Conservation (phyloP, 169 alveolate species). For the Perkinsus chesapeaki region DNA sequence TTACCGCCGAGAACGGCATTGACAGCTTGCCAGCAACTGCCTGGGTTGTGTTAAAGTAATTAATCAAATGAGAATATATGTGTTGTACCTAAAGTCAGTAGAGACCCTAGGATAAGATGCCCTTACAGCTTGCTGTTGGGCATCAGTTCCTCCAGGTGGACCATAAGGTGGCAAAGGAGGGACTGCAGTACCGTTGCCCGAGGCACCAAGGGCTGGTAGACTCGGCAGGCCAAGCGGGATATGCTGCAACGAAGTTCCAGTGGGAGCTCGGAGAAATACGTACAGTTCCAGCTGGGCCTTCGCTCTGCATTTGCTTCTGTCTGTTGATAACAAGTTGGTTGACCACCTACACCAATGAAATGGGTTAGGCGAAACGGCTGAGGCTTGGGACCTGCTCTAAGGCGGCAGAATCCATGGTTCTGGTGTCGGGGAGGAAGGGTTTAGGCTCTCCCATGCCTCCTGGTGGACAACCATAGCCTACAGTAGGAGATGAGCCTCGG, state of each 20-base stretch:
- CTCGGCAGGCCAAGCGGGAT: background rate
- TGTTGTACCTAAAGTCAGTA: background rate
- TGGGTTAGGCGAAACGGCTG: background rate
- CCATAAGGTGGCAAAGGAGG: background rate
- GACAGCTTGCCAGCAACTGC: background rate
- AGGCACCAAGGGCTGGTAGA: background rate
- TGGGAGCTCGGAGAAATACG: background rate
- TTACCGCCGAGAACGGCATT: background rate
- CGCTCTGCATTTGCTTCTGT: constrained; percentile 1
- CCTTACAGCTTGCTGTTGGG: background rate
- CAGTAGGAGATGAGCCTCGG: background rate
- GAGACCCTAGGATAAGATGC: background rate
- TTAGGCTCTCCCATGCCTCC: background rate
- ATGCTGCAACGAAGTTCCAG: background rate
- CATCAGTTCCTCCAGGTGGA: background rate
- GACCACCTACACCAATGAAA: background rate
- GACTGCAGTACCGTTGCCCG: background rate
- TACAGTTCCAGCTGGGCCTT: background rate
- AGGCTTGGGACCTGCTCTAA: background rate
- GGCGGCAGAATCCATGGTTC: background rate
- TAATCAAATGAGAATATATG: background rate
- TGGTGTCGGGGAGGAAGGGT: background rate
- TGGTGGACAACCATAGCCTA: background rate
- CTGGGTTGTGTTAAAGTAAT: background rate
- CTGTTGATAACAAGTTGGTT: background rate